Base-by-base conservation (phyloP, 306 rosid genomes). In the Sphenostylis stenocarpa region DNA sequence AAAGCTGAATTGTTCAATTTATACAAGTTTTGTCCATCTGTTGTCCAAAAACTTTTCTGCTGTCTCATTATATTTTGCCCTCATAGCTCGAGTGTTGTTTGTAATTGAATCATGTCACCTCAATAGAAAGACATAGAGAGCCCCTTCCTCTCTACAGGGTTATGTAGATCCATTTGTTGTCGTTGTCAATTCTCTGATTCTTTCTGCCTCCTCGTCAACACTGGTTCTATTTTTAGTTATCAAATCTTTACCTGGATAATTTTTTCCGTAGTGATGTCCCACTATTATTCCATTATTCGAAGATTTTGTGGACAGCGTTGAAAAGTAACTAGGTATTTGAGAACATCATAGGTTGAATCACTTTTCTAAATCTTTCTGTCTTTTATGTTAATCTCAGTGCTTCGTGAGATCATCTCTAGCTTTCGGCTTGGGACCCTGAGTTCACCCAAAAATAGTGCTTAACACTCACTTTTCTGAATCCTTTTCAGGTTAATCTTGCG, bases 401-500 rank as follows among this genome's bases (percentile, higher is more conserved):
- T 1, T 23, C 3, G 7, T 21, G n/a, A 6, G 62, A 52, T 23
- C 43, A 38, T 38, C 43, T 38, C 43, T 11, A 55, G n/a, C 24
- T 15, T 21, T 12, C 1, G 8, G 13, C 62, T 51, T 51, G 26
- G 31, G 6, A 53, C 29, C 16, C 3, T 20, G 0, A 3, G 0
- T 20, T 53, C 34, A 23, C 33, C 9, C 4, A 7, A 49, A 56
- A 39, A 51, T 47, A 24, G n/a, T 60, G 4, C 47, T 49, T 64
- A 55, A 47, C 16, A 12, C 20, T 29, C 3, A 15, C 60, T 45
- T 57, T 17, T 73, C 75, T 58, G 29, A 38, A 36, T 43, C 47
- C 11, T 26, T 63, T 71, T 28, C 83, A 92, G 97, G 96, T 90
- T 33, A 90, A 86, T 13, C 58, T 64, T 53, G 90, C 93, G 15